Percentiles rank a stretch among this genome's conserved stretches.
Conservation (phyloP, 2,329 filamentous ascomycete species). For the Corynespora cassiicola region DNA sequence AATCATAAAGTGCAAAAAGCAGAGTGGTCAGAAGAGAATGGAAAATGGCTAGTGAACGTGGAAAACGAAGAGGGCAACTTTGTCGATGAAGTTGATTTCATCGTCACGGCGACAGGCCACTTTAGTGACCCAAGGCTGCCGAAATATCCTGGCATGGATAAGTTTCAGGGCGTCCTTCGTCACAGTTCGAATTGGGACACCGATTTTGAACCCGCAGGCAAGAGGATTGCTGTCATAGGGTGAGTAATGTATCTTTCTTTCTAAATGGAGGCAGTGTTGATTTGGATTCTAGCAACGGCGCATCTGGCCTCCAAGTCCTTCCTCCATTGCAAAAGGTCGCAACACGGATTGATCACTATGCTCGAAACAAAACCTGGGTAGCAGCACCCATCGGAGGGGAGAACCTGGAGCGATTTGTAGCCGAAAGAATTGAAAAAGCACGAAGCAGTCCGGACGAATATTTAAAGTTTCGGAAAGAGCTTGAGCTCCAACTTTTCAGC, state of each 20-base stretch:
- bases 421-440: constrained; percentile 37
- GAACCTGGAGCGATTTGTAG: constrained; percentile 60
- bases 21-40: constrained; percentile 38
- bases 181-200: constrained; percentile 18
- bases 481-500: constrained; percentile 63
- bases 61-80: constrained; percentile 55
- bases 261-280: too few relatives aligned
- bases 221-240: constrained; percentile 52
- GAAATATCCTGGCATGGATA: constrained; percentile 9
- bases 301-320: constrained; percentile 65
- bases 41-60: constrained; percentile 70
- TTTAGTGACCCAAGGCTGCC: constrained; percentile 11
- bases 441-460: constrained; percentile 58
- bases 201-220: constrained; percentile 63
- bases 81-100: constrained; percentile 20
- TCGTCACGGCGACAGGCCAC: constrained; percentile 30
- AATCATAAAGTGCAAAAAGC: constrained; percentile 38
- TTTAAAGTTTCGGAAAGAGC: constrained; percentile 47
- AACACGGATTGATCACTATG: constrained; percentile 58
- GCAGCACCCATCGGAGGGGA: constrained; percentile 60
- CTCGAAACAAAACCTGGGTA: constrained; percentile 67
- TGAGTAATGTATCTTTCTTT: constrained; percentile 59
- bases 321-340: constrained; percentile 62
- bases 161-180: constrained; percentile 15
- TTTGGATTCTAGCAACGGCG: constrained; percentile 65